Evolutionary conservation across 768 basidiomycete genomes (phyloP).

Genomic region (button mushroom (Agaricus bisporus)): DNA sequence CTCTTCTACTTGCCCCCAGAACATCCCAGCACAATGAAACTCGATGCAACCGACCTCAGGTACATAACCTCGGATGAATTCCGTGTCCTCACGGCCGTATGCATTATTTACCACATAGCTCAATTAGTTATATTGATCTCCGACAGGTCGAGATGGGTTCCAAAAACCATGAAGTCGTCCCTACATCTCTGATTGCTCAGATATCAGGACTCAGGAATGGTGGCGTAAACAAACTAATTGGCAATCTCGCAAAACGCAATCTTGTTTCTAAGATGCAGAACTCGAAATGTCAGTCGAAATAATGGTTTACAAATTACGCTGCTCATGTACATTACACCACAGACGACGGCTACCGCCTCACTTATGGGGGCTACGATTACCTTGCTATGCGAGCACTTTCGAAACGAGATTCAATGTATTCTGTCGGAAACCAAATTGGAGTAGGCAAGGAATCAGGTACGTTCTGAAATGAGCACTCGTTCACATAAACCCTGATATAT

Average conservation of each 20-base stretch:
- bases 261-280: constrained; percentile 88
- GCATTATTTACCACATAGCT: constrained; percentile 4
- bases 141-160: constrained; percentile 92
- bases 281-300: constrained; percentile 63
- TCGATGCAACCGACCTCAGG: constrained; percentile 91
- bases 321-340: constrained; percentile 7
- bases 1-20: no score
- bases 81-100: constrained; percentile 89
- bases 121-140: neutral
- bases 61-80: constrained; percentile 93
- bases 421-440: constrained; percentile 96
- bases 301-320: constrained; percentile 1
- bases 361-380: constrained; percentile 98
- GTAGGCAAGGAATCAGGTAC: constrained; percentile 96
- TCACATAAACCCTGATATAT: neutral
- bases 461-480: constrained; percentile 14
- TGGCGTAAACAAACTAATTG: constrained; percentile 89
- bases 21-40: constrained; percentile 56
- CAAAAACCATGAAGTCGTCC: constrained; percentile 97
- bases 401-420: constrained; percentile 80
- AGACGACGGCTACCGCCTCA: constrained; percentile 97
- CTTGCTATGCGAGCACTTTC: constrained; percentile 91
- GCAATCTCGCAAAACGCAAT: constrained; percentile 86
- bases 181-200: constrained; percentile 81
- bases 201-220: constrained; percentile 91